Evolutionary conservation across 768 basidiomycete genomes (phyloP).

Genomic region (Agaricus subrufescens): DNA sequence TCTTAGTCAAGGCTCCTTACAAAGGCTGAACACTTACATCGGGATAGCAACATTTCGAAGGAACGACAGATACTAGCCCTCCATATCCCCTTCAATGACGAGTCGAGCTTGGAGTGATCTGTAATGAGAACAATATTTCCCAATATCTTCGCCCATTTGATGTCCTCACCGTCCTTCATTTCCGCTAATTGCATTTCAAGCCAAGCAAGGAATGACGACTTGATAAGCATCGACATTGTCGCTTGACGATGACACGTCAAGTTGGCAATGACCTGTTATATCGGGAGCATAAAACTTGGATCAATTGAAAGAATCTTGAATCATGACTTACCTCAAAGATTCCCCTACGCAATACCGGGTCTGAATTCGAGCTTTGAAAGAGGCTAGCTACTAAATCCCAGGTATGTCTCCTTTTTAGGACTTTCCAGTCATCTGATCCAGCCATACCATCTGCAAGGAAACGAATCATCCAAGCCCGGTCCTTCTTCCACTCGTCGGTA

Average conservation of each 20-base stretch:
- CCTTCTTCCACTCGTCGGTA: conserved; percentile 79
- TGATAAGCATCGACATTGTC: conserved; percentile 63
- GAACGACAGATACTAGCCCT: conserved; percentile 4
- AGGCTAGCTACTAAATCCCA: conserved; percentile 86
- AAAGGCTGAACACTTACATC: neutral
- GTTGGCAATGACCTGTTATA: conserved; percentile 63
- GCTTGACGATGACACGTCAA: conserved; percentile 69
- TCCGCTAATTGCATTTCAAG: conserved; percentile 65
- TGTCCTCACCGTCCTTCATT: conserved; percentile 29
- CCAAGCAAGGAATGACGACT: conserved; percentile 75
- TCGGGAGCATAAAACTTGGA: neutral
- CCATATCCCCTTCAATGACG: neutral
- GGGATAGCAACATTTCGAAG: neutral
- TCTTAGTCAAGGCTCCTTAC: neutral
- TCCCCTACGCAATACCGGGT: conserved; percentile 45
- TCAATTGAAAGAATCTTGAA: neutral
- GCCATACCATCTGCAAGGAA: conserved; percentile 81
- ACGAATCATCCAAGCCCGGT: conserved; percentile 84
- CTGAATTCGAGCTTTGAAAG: conserved; percentile 62
- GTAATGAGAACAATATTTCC: conserved; percentile 56
- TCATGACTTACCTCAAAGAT: conserved; percentile 59
- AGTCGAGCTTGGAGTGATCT: conserved; percentile 46
- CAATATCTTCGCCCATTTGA: conserved; percentile 63
- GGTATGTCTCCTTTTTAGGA: conserved; percentile 76
- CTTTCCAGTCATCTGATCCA: conserved; percentile 73